Evolutionary conservation across 345 rosid genomes (phyloP).

Genomic region (Gossypium australe): DNA sequence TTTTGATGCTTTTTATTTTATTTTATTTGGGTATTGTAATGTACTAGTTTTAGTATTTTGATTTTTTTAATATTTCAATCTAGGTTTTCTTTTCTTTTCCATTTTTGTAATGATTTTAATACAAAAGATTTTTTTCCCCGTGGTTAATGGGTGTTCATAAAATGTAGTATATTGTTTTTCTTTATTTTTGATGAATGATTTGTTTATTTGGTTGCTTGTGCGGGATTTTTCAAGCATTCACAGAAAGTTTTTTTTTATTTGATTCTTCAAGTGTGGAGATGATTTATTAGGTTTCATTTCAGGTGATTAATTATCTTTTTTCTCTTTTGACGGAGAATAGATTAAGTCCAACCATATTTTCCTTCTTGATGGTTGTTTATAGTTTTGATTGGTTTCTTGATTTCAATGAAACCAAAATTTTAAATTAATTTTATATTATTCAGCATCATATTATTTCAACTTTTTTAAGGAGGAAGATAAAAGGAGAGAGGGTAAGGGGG

Average conservation of each 20-base stretch:
- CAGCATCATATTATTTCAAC: neutral
- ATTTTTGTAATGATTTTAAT: conserved; percentile 12
- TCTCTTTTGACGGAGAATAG: neutral
- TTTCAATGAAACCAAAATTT: conserved; percentile 11
- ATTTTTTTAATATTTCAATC: neutral
- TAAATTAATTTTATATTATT: conserved; percentile 17
- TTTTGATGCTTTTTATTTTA: neutral
- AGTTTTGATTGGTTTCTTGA: conserved; percentile 33
- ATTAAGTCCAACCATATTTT: conserved; percentile 15
- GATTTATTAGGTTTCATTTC: neutral
- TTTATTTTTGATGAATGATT: neutral
- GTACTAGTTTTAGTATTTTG: neutral
- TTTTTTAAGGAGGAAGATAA: too few species aligned
- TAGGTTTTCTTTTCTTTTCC: neutral
- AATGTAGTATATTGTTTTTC: neutral
- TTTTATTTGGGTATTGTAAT: neutral
- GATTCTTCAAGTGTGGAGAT: conserved; percentile 25
- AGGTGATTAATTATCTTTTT: neutral
- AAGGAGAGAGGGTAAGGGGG: neutral
- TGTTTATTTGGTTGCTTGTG: conserved; percentile 28
- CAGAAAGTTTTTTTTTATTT: conserved; percentile 39
- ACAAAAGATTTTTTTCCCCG: conserved; percentile 4
- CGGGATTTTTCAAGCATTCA: conserved; percentile 43
- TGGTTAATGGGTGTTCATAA: conserved; percentile 15
- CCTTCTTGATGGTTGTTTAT: conserved; percentile 18